A percentile compares a stretch with the other conserved stretches of the same genome.
Evolutionary conservation across 228 moss, liverwort and hornwort species (phyloP).

Genomic region (Sphagnum fallax): DNA sequence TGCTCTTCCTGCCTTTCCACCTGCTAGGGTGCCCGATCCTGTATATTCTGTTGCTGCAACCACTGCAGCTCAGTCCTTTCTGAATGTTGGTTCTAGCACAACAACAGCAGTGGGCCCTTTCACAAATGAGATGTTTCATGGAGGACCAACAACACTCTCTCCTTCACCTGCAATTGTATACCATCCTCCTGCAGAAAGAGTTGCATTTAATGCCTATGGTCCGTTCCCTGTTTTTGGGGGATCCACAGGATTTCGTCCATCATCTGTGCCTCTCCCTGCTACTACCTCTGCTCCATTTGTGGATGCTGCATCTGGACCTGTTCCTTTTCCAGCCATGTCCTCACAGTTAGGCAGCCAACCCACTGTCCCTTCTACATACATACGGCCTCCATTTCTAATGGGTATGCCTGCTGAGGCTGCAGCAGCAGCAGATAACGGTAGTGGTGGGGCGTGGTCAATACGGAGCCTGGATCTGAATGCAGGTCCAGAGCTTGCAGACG

Average conservation of each 20-base stretch:
- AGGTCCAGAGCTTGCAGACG: conserved; percentile 78
- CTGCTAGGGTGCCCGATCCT: conserved; percentile 49
- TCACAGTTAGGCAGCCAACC: conserved; percentile 44
- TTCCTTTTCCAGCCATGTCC: conserved; percentile 48
- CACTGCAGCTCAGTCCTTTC: conserved; percentile 70
- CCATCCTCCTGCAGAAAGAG: conserved; percentile 37
- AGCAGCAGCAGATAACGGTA: conserved; percentile 33
- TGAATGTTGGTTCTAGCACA: conserved; percentile 41
- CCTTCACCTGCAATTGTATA: conserved; percentile 44
- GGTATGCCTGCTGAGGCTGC: conserved; percentile 56
- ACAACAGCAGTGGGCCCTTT: conserved; percentile 27
- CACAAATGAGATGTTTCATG: conserved; percentile 56
- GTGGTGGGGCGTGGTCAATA: conserved; percentile 57
- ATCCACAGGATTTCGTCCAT: conserved; percentile 50
- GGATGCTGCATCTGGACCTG: conserved; percentile 44
- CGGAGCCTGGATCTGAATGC: conserved; percentile 89
- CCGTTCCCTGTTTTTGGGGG: conserved; percentile 52
- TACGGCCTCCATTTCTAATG: conserved; percentile 31
- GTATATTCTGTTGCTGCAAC: conserved; percentile 59
- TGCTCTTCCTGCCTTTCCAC: conserved; percentile 43
- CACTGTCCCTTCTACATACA: conserved; percentile 40
- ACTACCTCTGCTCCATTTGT: conserved; percentile 52
- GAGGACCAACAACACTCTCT: conserved; percentile 25
- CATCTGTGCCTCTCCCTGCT: conserved; percentile 41
- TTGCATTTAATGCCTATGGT: conserved; percentile 44